Base-by-base conservation (phyloP, 106 monocot species). In the Dendrobium chrysotoxum region DNA sequence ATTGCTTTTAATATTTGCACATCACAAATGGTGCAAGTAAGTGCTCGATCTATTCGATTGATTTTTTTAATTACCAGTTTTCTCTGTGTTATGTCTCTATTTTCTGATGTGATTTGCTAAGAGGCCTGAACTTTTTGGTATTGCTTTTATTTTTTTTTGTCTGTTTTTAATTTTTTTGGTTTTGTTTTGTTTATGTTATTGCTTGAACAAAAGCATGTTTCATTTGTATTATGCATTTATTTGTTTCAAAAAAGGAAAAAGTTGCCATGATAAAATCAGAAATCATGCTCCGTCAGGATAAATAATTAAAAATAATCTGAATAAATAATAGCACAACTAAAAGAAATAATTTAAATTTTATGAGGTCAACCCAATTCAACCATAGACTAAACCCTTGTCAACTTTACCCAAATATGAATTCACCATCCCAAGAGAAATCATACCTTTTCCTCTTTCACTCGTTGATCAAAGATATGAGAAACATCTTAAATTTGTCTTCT, bases 11-110 rank as follows among this genome's bases (percentile, higher is more conserved):
- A 7, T 88, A 10, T 95, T 98, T 81, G 92, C 92, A 30, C 92
- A 98, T 75, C 87, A 85, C 72, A 92, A 78, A 87, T 98, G 98
- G 98, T 91, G 88, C 77, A 92, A 91, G 98, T 98, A 79, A 91
- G 95, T 88, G 12, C 23, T 75, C 26, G 18, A 80, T 77, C 50
- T 30, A 7, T 81, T 25, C 25, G 17, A 38, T 44, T 75, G 20
- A 2, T 42, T 45, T 3, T 73, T 42, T 42, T 74, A 18, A 70
- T 35, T 35, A 2, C 12, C 35, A 70, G 31, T 16, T 70, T 70
- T 35, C 10, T 70, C 64, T 25, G 7, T 65, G 15, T 70, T 23
- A 38, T 35, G 70, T 70, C 16, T 70, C 9, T 2, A 35, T 70
- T 35, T 70, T 10, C 9, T 35, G 68, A 7, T 68, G 28, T 23